Evolutionary conservation across 306 rosid genomes (phyloP), one percentile per base, ranked within the genome.

Genomic region (Prosopis cineraria): DNA sequence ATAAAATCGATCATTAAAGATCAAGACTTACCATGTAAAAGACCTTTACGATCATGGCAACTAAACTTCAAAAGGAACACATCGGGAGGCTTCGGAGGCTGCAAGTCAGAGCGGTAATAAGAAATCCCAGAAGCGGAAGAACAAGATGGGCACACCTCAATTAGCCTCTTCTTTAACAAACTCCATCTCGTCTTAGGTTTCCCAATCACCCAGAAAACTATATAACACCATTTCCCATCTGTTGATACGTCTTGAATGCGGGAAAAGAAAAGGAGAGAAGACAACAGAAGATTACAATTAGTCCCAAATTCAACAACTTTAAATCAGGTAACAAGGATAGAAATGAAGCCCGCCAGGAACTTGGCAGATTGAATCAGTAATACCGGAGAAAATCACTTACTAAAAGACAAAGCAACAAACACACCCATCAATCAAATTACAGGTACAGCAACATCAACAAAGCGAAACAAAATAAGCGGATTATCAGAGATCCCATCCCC

Each of bases 211-310:
- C 98, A 93, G 74, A 95, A 86, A 74, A 95, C 94, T 67, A 95
- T 10, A 85, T 86, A 95, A 82, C 99, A 95, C 99, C 99, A 95
- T 76, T 88, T 95, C 39, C 99, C 99, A 81, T 95, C 99, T 22
- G 99, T 95, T 6, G 98, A 88, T 11, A 95, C 86, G 68, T 95
- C 99, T 95, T 80, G 88, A 88, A 67, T 70, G 30, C 52, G 72
- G 0, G 33, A 84, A 73, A 70, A 30, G 0, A 14, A 13, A 80
- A 66, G 55, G 17, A 0, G 27, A 50, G 12, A 52, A 52, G 59
- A 52, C 16, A 24, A 25, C 34, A 34, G 25, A 56, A 24, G 34
- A 56, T 8, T 25, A 27, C 24, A 56, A 56, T 56, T 0, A 56
- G 34, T 56, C 64, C 59, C 81, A 75, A 59, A 45, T 22, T 65